Evolutionary conservation across 345 rosid species (phyloP), one percentile per base, ranked within the genome.

Genomic region (Clausena lansium): DNA sequence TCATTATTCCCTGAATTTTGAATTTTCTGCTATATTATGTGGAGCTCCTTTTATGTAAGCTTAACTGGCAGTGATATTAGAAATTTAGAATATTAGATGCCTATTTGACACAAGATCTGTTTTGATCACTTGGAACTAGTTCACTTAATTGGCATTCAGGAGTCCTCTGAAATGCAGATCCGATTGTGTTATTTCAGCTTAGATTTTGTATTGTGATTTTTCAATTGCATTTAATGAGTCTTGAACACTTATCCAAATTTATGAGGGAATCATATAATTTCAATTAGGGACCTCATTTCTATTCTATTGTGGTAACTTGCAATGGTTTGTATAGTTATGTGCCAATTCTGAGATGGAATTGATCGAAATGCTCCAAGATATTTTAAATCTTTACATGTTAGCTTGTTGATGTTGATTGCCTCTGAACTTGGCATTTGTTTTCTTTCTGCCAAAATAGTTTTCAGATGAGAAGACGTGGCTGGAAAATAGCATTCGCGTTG

Each of bases 401-500:
- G 35, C 63, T 58, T 0, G 67, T 61, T 74, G 54, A 41, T 61
- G 58, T 13, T 19, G 68, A 41, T 62, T 15, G 41, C 71, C 50
- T 64, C 15, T 38, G n/a, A 60, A 24, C 35, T 55, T 25, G 24
- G 32, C 41, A 39, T 74, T 67, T 39, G n/a, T 20, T 45, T 45
- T 76, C 47, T 65, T 70, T 80, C 28, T 39, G 59, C n/a, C 54
- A 0, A 45, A 68, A 39, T 78, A 95, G 95, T 76, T 81, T 74
- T 80, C 84, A 76, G 84, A 76, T 81, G 20, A 79, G 82, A 83
- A 87, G 89, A 85, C 55, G 24, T 63, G 81, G 79, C 38, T 83
- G 91, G 93, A 85, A 81, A 80, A 74, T 86, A 84, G 78, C 90
- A 63, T 86, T 94, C 81, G 93, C 98, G 39, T 89, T 94, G 69